Conservation (phyloP, 2,329 filamentous ascomycete genomes). For the Cladosporium colombiae region DNA sequence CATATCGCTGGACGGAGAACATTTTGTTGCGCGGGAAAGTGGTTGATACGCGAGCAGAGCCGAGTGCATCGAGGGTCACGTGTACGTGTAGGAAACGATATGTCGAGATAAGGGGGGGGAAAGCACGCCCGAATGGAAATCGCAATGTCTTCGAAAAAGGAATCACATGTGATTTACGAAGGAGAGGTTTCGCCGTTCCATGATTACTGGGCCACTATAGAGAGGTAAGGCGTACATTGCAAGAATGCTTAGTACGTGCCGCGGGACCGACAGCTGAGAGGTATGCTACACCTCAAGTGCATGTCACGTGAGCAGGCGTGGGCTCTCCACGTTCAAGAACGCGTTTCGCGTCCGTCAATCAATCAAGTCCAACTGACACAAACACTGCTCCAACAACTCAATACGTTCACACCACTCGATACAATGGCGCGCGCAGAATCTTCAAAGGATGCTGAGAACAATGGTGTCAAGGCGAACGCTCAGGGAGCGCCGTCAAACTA, state of each 20-base stretch:
- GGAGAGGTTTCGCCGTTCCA: background rate
- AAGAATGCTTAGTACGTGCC: slow-evolving; percentile 3
- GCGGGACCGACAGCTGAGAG: background rate
- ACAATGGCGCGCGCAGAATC: slow-evolving; percentile 52
- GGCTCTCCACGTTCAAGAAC: background rate
- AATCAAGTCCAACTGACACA: background rate
- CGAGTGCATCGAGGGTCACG: background rate
- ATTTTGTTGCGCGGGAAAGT: slow-evolving; percentile 28
- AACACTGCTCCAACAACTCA: background rate
- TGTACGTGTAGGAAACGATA: background rate
- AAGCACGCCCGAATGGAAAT: background rate
- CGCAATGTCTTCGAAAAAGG: background rate
- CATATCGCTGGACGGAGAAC: slow-evolving; percentile 43
- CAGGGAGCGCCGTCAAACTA: slow-evolving; percentile 54
- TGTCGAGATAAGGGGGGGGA: background rate
- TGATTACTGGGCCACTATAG: background rate
- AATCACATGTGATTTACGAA: background rate
- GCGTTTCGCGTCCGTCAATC: background rate
- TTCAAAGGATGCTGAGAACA: slow-evolving; percentile 48
- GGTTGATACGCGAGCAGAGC: no score
- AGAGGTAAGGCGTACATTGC: background rate
- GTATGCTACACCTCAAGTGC: background rate
- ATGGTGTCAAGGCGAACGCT: slow-evolving; percentile 45
- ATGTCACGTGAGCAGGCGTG: slow-evolving; percentile 1
- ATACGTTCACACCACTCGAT: background rate